Evolutionary conservation across 106 monocot species (phyloP), one percentile per base, ranked within the genome.

Genomic region (Acorus gramineus): DNA sequence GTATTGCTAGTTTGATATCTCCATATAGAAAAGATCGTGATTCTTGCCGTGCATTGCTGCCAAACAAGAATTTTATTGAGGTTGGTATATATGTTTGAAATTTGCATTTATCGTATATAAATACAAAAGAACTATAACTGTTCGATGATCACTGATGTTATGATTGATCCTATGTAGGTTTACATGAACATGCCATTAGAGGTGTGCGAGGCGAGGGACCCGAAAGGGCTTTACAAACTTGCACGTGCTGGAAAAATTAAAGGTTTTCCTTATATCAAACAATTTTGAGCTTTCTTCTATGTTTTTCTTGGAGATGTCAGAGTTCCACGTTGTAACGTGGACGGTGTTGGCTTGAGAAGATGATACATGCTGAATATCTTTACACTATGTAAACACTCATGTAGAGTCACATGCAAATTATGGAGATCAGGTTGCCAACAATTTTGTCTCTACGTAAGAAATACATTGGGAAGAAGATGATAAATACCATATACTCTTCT

Each of bases 141-240:
- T 11, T 56, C 56, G 54, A 56, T 51, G 3, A 49, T 61, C 61
- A 45, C 8, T 8, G 4, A 9, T 46, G 7, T 8, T 46, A 44
- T 46, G 46, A 10, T n/a, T 45, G 46, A 11, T 70, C 57, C 57
- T 68, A 63, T 71, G 10, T 44, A 92, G 92, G 87, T 92, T 55
- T 92, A 66, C 81, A 73, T 92, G 87, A 87, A 92, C 65, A 92
- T 92, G 67, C 81, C 92, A 66, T 68, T 92, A 59, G 84, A 87
- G 56, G 44, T 92, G 44, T 92, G 92, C 70, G 92, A 92, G 70
- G 68, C 74, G 66, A 84, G 87, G 73, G 92, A 92, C 62, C 82
- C 92, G 10, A 92, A 92, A 56, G 92, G 92, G 64, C 84, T 92
- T 49, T 92, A 92, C 77, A 92, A 92, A 70, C 92, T 92, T 71